Evolutionary conservation across 2,329 filamentous ascomycete species (phyloP), one percentile per base, ranked within the genome.

Genomic region (Ceratocystiopsis minuta): DNA sequence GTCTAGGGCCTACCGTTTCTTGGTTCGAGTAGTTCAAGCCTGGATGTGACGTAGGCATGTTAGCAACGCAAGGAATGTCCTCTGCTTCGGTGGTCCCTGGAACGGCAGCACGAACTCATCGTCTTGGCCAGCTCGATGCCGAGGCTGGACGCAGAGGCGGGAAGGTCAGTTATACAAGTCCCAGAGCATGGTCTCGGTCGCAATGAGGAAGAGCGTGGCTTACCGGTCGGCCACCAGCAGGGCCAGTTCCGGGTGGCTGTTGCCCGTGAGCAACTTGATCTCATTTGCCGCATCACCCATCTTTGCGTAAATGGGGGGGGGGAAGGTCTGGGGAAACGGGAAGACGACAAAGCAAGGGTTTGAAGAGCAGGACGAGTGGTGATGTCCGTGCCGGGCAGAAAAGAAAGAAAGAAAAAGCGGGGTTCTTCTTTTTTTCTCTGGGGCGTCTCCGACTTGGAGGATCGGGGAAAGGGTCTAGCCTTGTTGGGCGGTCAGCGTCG

Each of bases 1-100:
- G n/a, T n/a, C n/a, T n/a, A n/a, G n/a, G 12, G 10, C 48, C 4
- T 34, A 49, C 49, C 3, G 80, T 87, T 58, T 90, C 82, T 55
- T 85, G 80, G 60, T 88, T 88, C 38, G 82, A 87, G 63, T 87
- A 86, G 57, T 87, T 83, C 47, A 88, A 67, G 42, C 46, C 46
- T 49, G 37, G 1, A 39, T 14, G 17, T 12, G 11, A 14, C 20
- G 20, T 7, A 20, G 20, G 15, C 20, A 18, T 5, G 44, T 46
- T 36, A 44, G 39, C 16, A 28, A 17, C 5, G 6, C 5, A 33
- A 16, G 3, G 6, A 17, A n/a, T n/a, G n/a, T n/a, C 36, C 40
- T 45, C 37, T 41, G 36, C 20, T 4, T 20, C 20, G 20, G 7
- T 7, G 20, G 20, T 20, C 4, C 7, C 20, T 20, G 20, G 20